phyloP scores from a whole-genome alignment of 768 basidiomycete species.

The Hygrophorus pudorinus region DNA sequence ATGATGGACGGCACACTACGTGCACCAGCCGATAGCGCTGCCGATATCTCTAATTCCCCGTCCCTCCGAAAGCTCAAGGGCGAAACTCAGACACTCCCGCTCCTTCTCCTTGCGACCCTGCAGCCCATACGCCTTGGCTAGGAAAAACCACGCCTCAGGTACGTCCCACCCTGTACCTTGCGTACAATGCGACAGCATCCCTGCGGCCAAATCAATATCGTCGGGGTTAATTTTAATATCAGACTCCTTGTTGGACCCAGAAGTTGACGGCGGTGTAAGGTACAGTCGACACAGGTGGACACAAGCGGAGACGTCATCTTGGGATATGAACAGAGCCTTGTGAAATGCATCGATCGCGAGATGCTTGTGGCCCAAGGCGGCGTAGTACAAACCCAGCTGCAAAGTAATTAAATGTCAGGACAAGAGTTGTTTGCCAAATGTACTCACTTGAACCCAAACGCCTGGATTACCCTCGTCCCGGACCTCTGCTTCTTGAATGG shows the following conservation, averaged over 20 bases:
- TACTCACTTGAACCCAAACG: slow-evolving; percentile 88
- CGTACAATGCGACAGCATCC: slow-evolving; percentile 67
- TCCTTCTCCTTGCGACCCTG: slow-evolving; percentile 66
- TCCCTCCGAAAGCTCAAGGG: slow-evolving; percentile 53
- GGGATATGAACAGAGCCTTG: slow-evolving; percentile 83
- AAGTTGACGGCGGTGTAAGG: slow-evolving; percentile 26
- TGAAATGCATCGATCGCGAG: slow-evolving; percentile 70
- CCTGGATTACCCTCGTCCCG: slow-evolving; percentile 77
- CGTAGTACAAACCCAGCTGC: slow-evolving; percentile 71
- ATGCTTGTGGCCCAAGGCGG: slow-evolving; percentile 44
- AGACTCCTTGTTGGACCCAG: slow-evolving; percentile 3
- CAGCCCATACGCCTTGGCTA: slow-evolving; percentile 71
- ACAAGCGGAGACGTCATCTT: slow-evolving; percentile 66
- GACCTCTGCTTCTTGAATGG: slow-evolving; percentile 93
- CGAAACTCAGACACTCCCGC: slow-evolving; percentile 62
- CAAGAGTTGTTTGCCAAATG: neutral
- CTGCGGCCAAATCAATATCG: slow-evolving; percentile 75
- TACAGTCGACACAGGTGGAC: slow-evolving; percentile 75
- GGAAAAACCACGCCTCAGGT: slow-evolving; percentile 90
- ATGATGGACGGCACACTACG: too few species aligned
- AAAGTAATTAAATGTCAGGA: neutral
- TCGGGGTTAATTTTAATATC: slow-evolving; percentile 14
- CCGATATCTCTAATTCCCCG: slow-evolving; percentile 56
- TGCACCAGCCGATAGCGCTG: slow-evolving; percentile 60
- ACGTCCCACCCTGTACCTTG: slow-evolving; percentile 82